Base-by-base conservation (phyloP, 495 filamentous ascomycete genomes). In the Penicillium samsonianum region DNA sequence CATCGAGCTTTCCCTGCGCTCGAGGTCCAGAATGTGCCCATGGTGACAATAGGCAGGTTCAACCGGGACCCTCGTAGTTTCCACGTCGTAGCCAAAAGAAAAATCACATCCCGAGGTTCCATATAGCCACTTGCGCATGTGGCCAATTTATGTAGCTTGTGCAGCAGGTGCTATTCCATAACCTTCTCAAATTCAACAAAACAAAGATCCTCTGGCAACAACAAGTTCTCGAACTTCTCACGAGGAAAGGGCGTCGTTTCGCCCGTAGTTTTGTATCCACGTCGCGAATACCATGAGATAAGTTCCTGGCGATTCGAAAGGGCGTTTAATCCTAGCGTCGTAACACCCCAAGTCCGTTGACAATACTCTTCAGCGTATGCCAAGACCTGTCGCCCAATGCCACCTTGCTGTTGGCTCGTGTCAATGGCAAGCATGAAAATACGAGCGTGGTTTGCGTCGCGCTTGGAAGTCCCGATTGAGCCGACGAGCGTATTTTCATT, bases 371-470 rank as follows among this genome's bases (percentile, higher is more conserved):
- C 79, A 9, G 76, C 77, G 26, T 73, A 65, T 6, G 57, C 57
- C 22, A 80, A 62, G 4, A 80, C 61, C 51, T 64, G 69, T 11
- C 70, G 65, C 1, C 79, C 79, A 16, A 78, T 40, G 0, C 79
- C 79, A 2, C 65, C 63, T 5, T 63, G 68, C 52, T 79, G 78
- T 19, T 67, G 54, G 8, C 31, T 47, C 7, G 65, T 64, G 53
- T 73, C 65, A 0, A 80, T 73, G 7, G 78, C 78, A 22, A 81
- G 62, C 68, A 76, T 64, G 38, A 68, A 72, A 40, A 81, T 65
- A 33, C 75, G 73, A 37, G 67, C 75, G 30, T 33, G 14, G 17
- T 64, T 53, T 10, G 23, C 20, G 0, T 19, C 55, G 43, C 64
- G 64, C 42, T 63, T 64, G 16, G 49, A 73, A 30, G 65, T 53